Evolutionary conservation across 169 alveolate genomes (phyloP).

Genomic region (Sarcocystis neurona): DNA sequence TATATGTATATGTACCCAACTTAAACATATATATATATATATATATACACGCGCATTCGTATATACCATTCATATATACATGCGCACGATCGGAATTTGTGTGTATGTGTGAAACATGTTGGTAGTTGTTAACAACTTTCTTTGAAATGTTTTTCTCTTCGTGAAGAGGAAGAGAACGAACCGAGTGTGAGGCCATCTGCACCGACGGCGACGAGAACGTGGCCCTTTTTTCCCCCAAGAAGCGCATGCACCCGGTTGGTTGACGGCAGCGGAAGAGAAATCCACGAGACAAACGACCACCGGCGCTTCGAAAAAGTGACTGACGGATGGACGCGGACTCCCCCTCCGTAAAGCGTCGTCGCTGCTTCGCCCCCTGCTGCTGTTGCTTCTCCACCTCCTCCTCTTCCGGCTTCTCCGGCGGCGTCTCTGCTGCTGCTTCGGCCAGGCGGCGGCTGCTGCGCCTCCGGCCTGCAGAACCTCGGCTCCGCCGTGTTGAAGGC

Average conservation of each 20-base stretch:
- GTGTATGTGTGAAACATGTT: background rate
- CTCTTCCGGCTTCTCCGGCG: too few species aligned
- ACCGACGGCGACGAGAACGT: background rate
- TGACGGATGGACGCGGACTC: background rate
- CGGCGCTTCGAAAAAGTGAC: slow-evolving; percentile 7
- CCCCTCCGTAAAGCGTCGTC: slow-evolving; percentile 18
- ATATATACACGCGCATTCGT: too few species aligned
- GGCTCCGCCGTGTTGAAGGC: background rate
- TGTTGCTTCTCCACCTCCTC: too few species aligned
- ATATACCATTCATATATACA: background rate
- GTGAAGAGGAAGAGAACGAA: too few species aligned
- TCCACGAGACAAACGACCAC: background rate
- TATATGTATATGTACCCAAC: background rate
- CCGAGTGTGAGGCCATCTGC: background rate
- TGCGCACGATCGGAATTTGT: background rate
- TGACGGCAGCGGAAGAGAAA: background rate
- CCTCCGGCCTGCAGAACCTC: background rate
- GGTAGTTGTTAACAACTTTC: too few species aligned
- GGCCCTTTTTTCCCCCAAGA: background rate
- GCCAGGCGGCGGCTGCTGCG: too few species aligned
- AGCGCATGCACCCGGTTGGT: background rate
- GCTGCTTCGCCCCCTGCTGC: too few species aligned
- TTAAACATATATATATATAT: background rate
- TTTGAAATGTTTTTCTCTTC: too few species aligned
- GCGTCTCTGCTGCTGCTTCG: too few species aligned